Base-by-base conservation (phyloP, 208 protist species). In the Endotrypanum monterogeii region DNA sequence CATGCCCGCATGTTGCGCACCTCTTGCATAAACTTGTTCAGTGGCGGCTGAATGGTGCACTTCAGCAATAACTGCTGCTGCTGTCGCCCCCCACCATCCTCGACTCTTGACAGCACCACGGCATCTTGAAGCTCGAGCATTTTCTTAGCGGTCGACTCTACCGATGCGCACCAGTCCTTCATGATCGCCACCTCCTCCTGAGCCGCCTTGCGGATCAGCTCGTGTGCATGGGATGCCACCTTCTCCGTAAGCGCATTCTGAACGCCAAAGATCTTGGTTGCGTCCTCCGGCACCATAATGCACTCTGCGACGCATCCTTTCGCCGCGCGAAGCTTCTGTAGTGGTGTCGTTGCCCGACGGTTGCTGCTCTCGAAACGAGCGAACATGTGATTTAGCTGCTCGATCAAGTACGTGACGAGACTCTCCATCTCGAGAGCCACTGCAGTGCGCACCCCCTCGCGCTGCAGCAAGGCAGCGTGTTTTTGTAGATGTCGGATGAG, bases 21-120 rank as follows among this genome's bases (percentile, higher is more conserved):
- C 67, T 97, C 93, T 32, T 88, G 79, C 54, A 92, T 30, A 61
- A 93, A 89, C 76, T 93, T 86, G 35, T 73, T 75, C 39, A 97
- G 61, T 20, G 72, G 72, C 25, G 78, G 72, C 67, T 94, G 80
- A 30, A 94, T 66, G 6, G 62, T 74, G 81, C 93, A 97, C 50
- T 62, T 73, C 54, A 96, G 82, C 30, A 88, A 68, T 14, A 76
- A 25, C 30, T 46, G 56, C 14, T 62, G 74, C 30, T 44, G 46
- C 50, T 63, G 67, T n/a, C 30, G 66, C 12, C 71, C 44, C n/a
- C 72, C 44, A 11, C 51, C 37, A 66, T 66, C 39, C 60, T 71
- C 75, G 23, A 70, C 28, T 28, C 78, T 82, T 1, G 67, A 69
- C 32, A 90, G 62, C 57, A 87, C 77, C 23, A 90, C 78, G 9